Evolutionary conservation across 805 yeast species (phyloP).

Genomic region (Spathaspora sp.): DNA sequence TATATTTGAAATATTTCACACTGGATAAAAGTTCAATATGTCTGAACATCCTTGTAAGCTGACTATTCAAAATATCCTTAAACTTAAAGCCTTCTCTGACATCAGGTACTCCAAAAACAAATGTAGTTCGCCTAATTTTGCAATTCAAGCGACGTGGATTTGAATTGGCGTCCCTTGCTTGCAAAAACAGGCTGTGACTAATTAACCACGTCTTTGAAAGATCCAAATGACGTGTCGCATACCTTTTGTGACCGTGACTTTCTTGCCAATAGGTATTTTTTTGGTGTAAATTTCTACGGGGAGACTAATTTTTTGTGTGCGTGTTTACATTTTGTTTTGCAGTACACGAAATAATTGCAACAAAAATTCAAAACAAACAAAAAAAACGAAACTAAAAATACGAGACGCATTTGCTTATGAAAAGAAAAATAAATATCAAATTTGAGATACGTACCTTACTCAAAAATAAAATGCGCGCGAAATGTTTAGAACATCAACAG

Average conservation of each 20-base stretch:
- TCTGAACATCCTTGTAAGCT: too few relatives aligned
- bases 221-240: neutral
- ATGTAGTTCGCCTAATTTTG: neutral
- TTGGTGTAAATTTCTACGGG: neutral
- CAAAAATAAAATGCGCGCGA: neutral
- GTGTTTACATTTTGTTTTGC: neutral
- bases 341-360: slow-evolving; percentile 1
- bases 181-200: neutral
- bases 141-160: neutral
- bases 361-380: slow-evolving; percentile 1
- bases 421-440: neutral
- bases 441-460: neutral
- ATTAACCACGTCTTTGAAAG: neutral
- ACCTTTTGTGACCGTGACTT: neutral
- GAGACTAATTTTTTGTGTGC: too few relatives aligned
- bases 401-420: neutral
- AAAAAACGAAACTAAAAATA: neutral
- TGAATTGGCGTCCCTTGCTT: neutral
- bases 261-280: neutral
- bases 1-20: too few relatives aligned
- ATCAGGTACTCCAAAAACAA: neutral
- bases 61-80: too few relatives aligned
- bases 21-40: too few relatives aligned
- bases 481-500: neutral
- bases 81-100: neutral